These are phyloP conservation scores for Amanita phalloides DNA, from an alignment of 768 basidiomycete species.

Conservation along the genomic window DNA sequence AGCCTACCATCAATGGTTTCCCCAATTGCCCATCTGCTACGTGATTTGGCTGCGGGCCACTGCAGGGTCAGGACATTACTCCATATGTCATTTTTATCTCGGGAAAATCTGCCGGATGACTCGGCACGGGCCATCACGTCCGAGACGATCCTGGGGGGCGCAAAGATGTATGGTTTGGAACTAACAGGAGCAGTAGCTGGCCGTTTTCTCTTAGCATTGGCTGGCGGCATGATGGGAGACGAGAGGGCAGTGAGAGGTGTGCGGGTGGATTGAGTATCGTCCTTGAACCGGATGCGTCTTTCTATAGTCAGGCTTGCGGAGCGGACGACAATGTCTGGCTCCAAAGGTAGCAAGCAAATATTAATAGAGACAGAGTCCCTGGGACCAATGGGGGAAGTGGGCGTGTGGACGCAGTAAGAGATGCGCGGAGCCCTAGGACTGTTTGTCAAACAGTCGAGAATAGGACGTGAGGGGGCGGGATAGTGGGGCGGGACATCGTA, in stretches of 20 bases:
- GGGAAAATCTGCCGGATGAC: slow-evolving; percentile 45
- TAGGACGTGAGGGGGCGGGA: slow-evolving; percentile 24
- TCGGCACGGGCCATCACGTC: slow-evolving; percentile 48
- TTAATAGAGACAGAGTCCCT: slow-evolving; percentile 61
- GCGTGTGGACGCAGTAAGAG: slow-evolving; percentile 47
- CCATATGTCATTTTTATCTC: slow-evolving; percentile 48
- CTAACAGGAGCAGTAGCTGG: slow-evolving; percentile 15
- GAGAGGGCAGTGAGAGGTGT: not conserved
- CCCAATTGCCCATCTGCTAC: slow-evolving; percentile 69
- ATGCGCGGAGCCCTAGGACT: slow-evolving; percentile 50
- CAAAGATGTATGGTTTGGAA: slow-evolving; percentile 15
- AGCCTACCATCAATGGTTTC: slow-evolving; percentile 62
- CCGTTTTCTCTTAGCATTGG: not conserved
- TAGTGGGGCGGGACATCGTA: slow-evolving; percentile 45
- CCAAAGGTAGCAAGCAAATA: slow-evolving; percentile 49
- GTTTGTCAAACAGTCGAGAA: slow-evolving; percentile 30
- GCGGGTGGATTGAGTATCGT: slow-evolving; percentile 11
- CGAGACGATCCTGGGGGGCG: slow-evolving; percentile 29
- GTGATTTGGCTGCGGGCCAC: slow-evolving; percentile 61
- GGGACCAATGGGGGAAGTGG: slow-evolving; percentile 55
- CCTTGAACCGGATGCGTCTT: slow-evolving; percentile 55
- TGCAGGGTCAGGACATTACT: slow-evolving; percentile 56
- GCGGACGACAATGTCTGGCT: slow-evolving; percentile 46
- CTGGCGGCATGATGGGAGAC: not conserved
- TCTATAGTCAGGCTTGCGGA: slow-evolving; percentile 58